These are phyloP conservation scores for Fraxinus angustifolia DNA, from an alignment of 305 asterid species.

Conservation along the genomic window DNA sequence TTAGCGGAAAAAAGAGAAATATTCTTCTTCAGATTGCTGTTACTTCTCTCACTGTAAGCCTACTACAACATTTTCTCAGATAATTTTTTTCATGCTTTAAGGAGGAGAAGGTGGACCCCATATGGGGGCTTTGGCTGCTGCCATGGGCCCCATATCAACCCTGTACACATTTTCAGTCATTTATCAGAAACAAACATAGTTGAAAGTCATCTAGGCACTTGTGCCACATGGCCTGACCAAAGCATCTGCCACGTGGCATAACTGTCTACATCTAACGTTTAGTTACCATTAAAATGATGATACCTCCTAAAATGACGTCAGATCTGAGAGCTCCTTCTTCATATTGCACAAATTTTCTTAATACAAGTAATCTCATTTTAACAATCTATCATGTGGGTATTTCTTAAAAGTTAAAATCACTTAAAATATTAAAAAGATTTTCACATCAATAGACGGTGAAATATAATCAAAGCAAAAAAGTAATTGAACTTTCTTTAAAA, in stretches of 20 bases:
- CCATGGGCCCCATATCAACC: constrained; percentile 22
- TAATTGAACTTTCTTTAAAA: neutral
- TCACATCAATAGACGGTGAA: neutral
- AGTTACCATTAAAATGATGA: neutral
- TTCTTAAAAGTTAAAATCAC: constrained; percentile 11
- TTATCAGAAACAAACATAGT: constrained; percentile 26
- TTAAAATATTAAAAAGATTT: neutral
- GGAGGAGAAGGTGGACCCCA: constrained; percentile 31
- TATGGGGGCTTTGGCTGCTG: constrained; percentile 8
- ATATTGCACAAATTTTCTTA: neutral
- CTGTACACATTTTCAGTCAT: constrained; percentile 26
- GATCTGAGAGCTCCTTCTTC: neutral
- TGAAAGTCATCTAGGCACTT: constrained; percentile 23
- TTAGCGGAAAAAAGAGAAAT: constrained; percentile 22
- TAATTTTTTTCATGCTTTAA: constrained; percentile 26
- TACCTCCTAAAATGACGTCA: constrained; percentile 14
- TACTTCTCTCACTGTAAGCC: constrained; percentile 8
- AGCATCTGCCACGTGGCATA: constrained; percentile 31
- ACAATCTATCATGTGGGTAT: constrained; percentile 6
- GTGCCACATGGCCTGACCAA: constrained; percentile 37
- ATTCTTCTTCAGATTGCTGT: constrained; percentile 30
- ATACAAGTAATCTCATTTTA: neutral
- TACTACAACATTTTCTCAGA: constrained; percentile 23
- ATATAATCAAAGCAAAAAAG: neutral
- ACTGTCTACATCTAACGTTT: constrained; percentile 26